phyloP scores from a whole-genome alignment of 768 basidiomycete genomes.

The Tricholoma flavovirens region DNA sequence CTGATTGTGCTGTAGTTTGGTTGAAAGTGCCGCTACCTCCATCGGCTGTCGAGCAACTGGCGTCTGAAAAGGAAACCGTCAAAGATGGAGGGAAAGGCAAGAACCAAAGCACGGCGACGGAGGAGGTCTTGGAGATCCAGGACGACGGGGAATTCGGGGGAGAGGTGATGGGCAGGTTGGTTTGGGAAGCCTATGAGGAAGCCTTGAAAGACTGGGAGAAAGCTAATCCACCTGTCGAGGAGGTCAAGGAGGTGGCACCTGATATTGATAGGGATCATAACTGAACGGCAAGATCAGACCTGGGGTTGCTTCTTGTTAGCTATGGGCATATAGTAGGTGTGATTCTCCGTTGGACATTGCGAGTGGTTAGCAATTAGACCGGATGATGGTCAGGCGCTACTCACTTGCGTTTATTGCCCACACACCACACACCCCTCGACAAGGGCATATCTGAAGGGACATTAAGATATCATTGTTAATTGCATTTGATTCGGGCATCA shows the following conservation, averaged over 20 bases:
- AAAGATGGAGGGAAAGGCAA: constrained; percentile 21
- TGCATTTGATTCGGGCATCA: no score
- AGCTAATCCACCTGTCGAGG: constrained; percentile 22
- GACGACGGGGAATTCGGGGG: constrained; percentile 67
- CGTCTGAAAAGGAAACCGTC: constrained; percentile 17
- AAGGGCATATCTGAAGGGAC: no score
- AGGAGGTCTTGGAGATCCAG: constrained; percentile 31
- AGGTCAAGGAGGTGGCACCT: constrained; percentile 7
- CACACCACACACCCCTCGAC: no score
- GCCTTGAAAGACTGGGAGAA: constrained; percentile 65
- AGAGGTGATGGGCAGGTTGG: constrained; percentile 55
- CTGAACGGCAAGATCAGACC: no score
- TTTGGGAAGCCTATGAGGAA: constrained; percentile 75
- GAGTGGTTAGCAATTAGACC: no score
- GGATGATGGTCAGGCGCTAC: no score
- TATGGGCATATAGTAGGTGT: no score
- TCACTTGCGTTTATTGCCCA: no score
- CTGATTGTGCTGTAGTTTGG: no score
- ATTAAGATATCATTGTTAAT: no score
- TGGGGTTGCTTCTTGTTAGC: no score
- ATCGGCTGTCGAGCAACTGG: constrained; percentile 2
- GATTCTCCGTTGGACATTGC: no score
- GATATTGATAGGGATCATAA: constrained; percentile 13
- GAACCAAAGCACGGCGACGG: constrained; percentile 18
- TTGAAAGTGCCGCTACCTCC: constrained; percentile 30